phyloP scores from a whole-genome alignment of 2,329 filamentous ascomycete genomes.

The Lasiodiplodia theobromae region DNA sequence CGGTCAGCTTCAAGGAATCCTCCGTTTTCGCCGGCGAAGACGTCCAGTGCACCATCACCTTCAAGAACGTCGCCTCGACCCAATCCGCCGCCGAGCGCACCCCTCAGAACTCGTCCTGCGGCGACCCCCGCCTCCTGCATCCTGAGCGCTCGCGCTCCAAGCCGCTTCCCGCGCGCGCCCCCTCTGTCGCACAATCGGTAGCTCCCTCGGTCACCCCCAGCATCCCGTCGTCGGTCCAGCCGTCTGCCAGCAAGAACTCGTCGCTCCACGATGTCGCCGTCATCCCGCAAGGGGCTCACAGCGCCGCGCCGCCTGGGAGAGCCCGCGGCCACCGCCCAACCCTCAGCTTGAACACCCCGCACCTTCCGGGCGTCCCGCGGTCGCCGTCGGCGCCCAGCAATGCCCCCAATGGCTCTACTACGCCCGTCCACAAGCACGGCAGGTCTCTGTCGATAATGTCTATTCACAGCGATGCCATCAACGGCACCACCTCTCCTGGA shows the following conservation, averaged over 20 bases:
- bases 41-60: constrained; percentile 93
- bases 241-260: constrained; percentile 33
- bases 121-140: constrained; percentile 30
- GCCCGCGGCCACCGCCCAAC: constrained; percentile 69
- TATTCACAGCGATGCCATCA: constrained; percentile 35
- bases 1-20: constrained; percentile 92
- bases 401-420: constrained; percentile 38
- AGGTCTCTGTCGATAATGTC: constrained; percentile 59
- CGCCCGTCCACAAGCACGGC: constrained; percentile 45
- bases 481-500: constrained; percentile 18
- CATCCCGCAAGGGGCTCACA: constrained; percentile 18
- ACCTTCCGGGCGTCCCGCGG: constrained; percentile 16
- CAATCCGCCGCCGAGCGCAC: constrained; percentile 38
- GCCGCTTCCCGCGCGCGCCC: constrained; percentile 34
- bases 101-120: constrained; percentile 40
- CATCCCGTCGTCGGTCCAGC: constrained; percentile 43
- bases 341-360: constrained; percentile 63
- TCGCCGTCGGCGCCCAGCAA: constrained; percentile 18
- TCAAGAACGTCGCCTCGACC: constrained; percentile 79
- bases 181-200: constrained; percentile 35
- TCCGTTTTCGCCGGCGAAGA: constrained; percentile 97
- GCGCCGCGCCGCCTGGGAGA: constrained; percentile 23
- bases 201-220: constrained; percentile 43
- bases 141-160: constrained; percentile 25
- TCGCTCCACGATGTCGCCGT: constrained; percentile 35